Percentiles rank a stretch among this genome's conserved stretches.
Conservation (phyloP, 495 filamentous ascomycete species). For the Talaromyces wortmannii region DNA sequence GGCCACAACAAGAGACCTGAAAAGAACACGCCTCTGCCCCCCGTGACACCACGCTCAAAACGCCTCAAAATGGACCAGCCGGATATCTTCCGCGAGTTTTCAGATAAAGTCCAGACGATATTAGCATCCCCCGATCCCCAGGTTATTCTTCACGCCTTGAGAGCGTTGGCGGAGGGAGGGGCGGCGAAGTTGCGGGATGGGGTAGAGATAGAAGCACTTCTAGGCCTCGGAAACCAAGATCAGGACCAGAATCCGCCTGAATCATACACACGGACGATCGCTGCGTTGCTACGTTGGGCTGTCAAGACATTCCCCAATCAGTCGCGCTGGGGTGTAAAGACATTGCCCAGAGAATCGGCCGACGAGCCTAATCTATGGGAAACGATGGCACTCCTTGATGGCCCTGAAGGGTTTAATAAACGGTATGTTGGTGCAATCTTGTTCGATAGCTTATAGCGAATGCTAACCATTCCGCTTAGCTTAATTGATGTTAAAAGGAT, state of each 20-base stretch:
- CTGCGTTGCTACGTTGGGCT: neutral
- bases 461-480: neutral
- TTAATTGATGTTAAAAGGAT: neutral
- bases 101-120: neutral
- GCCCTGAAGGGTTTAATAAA: slow-evolving; percentile 1
- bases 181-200: neutral
- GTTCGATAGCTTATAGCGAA: neutral
- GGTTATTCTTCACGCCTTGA: neutral
- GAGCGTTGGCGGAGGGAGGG: neutral
- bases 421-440: neutral
- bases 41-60: neutral
- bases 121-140: neutral
- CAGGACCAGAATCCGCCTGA: neutral
- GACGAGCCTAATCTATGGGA: slow-evolving; percentile 1
- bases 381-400: slow-evolving; percentile 5
- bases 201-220: neutral
- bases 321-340: neutral
- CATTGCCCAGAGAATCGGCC: neutral
- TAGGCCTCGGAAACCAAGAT: neutral
- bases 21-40: neutral
- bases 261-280: neutral
- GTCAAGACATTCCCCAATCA: neutral
- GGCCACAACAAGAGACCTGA: neutral
- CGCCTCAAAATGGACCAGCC: neutral
- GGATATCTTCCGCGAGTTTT: neutral